Base-by-base conservation (phyloP, 163 green algal genomes). In the Coccomyxa subellipsoidea region DNA sequence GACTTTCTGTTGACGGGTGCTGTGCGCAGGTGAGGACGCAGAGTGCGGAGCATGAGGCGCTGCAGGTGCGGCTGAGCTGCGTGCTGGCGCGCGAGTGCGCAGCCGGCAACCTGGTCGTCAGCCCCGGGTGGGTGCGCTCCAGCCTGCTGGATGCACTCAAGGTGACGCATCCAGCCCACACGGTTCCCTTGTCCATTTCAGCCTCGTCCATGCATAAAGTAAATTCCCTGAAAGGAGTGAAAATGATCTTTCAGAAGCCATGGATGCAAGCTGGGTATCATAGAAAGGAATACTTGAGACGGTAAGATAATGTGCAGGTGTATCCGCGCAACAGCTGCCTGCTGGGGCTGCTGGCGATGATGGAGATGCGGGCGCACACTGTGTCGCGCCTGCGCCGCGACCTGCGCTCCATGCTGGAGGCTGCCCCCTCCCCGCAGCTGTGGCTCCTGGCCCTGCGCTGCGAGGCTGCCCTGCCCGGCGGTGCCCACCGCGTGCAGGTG, bases 381-480 rank as follows among this genome's bases (percentile, higher is more conserved):
- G 37, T 76, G 34, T 80, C 82, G 31, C 70, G 82, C 53, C 54
- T 86, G 82, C 78, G 82, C 7, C 53, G 66, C 23, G 70, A 81
- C 36, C 78, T 86, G 54, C 38, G n/a, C 0, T 47, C 38, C 36
- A 31, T 31, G 4, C 76, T 70, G 18, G 35, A 81, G n/a, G 35
- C 37, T 10, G 54, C 37, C 1, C 31, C 82, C 4, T 78, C 53
- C 21, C 47, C 71, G 23, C 12, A 69, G 76, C 54, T 76, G 38
- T 85, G 80, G 78, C 80, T 87, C 38, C 47, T 85, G 66, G 78
- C 84, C 21, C 47, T 85, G 37, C 47, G 77, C 21, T 70, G 40
- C 29, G 76, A 86, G n/a, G 78, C 82, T 9, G 18, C 38, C 21
- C 71, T 82, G 34, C 78, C 82, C 25, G 82, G 69, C 40, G 78